Base-by-base conservation (phyloP, 495 filamentous ascomycete species). In the Daldinia caldariorum region DNA sequence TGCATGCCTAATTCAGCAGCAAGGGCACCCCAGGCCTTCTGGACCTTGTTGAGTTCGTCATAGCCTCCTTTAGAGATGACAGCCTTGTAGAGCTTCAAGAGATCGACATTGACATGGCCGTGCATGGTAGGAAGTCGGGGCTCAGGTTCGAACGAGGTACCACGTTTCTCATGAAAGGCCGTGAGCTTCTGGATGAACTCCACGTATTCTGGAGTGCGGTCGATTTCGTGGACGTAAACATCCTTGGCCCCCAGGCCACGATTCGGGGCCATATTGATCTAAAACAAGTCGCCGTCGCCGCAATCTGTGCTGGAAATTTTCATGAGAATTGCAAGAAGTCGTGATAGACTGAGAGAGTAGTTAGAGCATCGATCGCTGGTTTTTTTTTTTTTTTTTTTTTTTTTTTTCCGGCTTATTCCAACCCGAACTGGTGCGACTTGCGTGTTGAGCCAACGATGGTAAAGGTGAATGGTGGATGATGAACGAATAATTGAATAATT, bases 41-140 rank as follows among this genome's bases (percentile, higher is more conserved):
- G 92, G 71, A 92, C 90, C 38, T 88, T 88, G 34, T 89, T 92
- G 34, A 93, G 86, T 66, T 88, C 88, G 78, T 95, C 92, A 75
- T 95, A 95, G 59, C 92, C 92, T 47, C 92, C 92, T 54, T 88
- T 85, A 3, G 85, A 83, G 43, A 88, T 82, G 13, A 94, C 90
- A 47, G 83, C 81, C 32, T 90, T 88, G 81, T 89, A 94, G 22
- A 94, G 81, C 59, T 88, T 86, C 66, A 87, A 80, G 6, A 95
- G 82, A 61, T 94, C 90, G 66, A 94, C 85, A 45, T 87, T 87
- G 59, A 87, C 86, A 63, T 80, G 83, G 45, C 91, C 91, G 31
- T 77, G 66, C 73, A 77, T 77, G 7, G 75, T 77, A 60, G 73
- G 75, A 66, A 94, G 87, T 76, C 89, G 88, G 18, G 92, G 91